phyloP scores from a whole-genome alignment of 768 basidiomycete genomes.

The Cystobasidium tubakii region DNA sequence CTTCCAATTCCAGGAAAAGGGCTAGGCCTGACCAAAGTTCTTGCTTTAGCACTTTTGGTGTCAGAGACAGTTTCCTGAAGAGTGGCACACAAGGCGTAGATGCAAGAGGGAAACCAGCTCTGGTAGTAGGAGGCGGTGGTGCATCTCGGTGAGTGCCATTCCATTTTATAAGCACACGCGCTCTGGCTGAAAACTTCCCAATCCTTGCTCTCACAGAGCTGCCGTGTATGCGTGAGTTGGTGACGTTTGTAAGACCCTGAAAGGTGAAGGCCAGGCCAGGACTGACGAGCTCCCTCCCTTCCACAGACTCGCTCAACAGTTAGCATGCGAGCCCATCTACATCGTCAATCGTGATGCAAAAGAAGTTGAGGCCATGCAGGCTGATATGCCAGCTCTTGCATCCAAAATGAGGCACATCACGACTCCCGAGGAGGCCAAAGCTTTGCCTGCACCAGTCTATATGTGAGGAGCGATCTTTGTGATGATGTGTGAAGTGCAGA shows the following conservation, averaged over 20 bases:
- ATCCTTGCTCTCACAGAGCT: slow-evolving; percentile 19
- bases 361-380: slow-evolving; percentile 42
- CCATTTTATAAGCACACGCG: no score
- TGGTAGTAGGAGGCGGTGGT: slow-evolving; percentile 43
- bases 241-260: slow-evolving; percentile 37
- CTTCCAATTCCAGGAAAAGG: neutral
- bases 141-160: slow-evolving; percentile 38
- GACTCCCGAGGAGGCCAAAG: slow-evolving; percentile 42
- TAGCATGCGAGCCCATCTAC: slow-evolving; percentile 42
- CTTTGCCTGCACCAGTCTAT: slow-evolving; percentile 40
- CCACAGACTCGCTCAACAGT: neutral
- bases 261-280: no score
- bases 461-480: no score
- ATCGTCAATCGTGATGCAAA: slow-evolving; percentile 45
- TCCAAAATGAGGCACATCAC: slow-evolving; percentile 43
- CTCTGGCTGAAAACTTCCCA: neutral
- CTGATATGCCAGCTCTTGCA: slow-evolving; percentile 38
- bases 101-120: slow-evolving; percentile 37
- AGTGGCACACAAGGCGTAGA: neutral
- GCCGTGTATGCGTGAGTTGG: slow-evolving; percentile 42
- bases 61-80: slow-evolving; percentile 32
- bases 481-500: no score
- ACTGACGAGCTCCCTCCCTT: neutral
- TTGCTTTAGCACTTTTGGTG: slow-evolving; percentile 39
- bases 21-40: no score